Percentiles rank a stretch among this genome's conserved stretches.
Conservation (phyloP, 2,329 filamentous ascomycete genomes). For the Magnaporthales sp. region DNA sequence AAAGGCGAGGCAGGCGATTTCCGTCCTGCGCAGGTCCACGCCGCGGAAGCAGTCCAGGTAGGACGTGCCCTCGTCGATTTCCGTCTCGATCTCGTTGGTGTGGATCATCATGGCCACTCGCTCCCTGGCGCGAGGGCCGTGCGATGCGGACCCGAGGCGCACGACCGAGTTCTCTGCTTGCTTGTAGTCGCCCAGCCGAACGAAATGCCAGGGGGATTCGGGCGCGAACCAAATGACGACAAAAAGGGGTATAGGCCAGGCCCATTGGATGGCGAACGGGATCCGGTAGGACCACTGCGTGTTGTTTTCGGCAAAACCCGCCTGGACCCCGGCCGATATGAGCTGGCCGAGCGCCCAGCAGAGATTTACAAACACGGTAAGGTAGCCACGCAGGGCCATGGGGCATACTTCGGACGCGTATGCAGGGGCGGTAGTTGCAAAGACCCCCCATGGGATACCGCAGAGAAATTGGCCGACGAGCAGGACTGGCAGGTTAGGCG, state of each 20-base stretch:
- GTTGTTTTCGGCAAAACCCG: constrained; percentile 28
- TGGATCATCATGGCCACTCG: constrained; percentile 47
- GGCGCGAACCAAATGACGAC: constrained; percentile 36
- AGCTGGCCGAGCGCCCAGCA: constrained; percentile 57
- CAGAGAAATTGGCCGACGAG: constrained; percentile 54
- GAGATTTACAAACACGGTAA: constrained; percentile 52
- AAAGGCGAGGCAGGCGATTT: constrained; percentile 36
- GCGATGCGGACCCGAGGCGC: constrained; percentile 29
- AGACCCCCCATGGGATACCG: constrained; percentile 52
- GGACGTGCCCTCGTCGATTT: constrained; percentile 36
- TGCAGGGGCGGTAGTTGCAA: constrained; percentile 48
- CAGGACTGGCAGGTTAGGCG: constrained; percentile 42
- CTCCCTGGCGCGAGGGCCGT: constrained; percentile 34
- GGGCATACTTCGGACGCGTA: constrained; percentile 56
- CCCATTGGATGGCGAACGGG: constrained; percentile 40
- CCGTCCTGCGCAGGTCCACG: constrained; percentile 41
- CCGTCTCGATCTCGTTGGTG: constrained; percentile 47
- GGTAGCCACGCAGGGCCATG: constrained; percentile 44
- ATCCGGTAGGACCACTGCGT: constrained; percentile 40
- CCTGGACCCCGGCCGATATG: constrained; percentile 38
- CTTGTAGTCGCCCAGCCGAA: constrained; percentile 29
- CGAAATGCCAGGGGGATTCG: constrained; percentile 41
- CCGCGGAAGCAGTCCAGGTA: constrained; percentile 43
- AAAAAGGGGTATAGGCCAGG: constrained; percentile 36
- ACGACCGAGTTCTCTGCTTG: constrained; percentile 31